Percentiles rank a stretch among this genome's conserved stretches.
Evolutionary conservation across 2,329 filamentous ascomycete species (phyloP).

Genomic region (Pseudocercospora fuligena): DNA sequence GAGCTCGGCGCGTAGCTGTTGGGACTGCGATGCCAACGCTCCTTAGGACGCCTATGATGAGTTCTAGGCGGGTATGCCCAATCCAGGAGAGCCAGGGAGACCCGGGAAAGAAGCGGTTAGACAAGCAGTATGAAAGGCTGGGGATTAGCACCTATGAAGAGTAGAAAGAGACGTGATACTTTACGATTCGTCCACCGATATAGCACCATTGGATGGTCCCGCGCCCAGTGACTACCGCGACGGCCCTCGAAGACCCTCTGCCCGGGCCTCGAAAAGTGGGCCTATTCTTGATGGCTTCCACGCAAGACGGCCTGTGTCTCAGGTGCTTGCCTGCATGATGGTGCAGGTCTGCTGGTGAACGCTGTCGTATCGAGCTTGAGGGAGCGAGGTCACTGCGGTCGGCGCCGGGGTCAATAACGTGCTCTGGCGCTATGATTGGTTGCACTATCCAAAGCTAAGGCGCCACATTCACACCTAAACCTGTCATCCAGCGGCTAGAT

Average conservation of each 20-base stretch:
- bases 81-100: conserved; percentile 18
- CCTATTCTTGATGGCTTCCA: conserved; percentile 32
- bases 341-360: conserved; percentile 18
- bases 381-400: conserved; percentile 19
- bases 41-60: conserved; percentile 17
- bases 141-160: conserved; percentile 37
- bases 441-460: conserved; percentile 7
- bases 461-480: conserved; percentile 15
- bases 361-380: conserved; percentile 25
- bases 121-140: conserved; percentile 36
- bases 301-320: conserved; percentile 32
- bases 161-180: conserved; percentile 23
- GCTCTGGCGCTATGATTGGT: conserved; percentile 17
- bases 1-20: conserved; percentile 37
- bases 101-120: conserved; percentile 34
- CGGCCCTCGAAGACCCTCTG: conserved; percentile 22
- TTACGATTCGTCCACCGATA: conserved; percentile 36
- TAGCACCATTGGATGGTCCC: conserved; percentile 28
- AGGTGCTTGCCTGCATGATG: conserved; percentile 31
- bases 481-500: conserved; percentile 10
- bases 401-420: conserved; percentile 10
- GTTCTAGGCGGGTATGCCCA: conserved; percentile 23
- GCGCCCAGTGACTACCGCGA: conserved; percentile 18
- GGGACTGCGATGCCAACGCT: conserved; percentile 17
- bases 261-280: conserved; percentile 22